These are phyloP conservation scores for Knoxdaviesia proteae DNA, from an alignment of 2,329 filamentous ascomycete species.

Conservation along the genomic window DNA sequence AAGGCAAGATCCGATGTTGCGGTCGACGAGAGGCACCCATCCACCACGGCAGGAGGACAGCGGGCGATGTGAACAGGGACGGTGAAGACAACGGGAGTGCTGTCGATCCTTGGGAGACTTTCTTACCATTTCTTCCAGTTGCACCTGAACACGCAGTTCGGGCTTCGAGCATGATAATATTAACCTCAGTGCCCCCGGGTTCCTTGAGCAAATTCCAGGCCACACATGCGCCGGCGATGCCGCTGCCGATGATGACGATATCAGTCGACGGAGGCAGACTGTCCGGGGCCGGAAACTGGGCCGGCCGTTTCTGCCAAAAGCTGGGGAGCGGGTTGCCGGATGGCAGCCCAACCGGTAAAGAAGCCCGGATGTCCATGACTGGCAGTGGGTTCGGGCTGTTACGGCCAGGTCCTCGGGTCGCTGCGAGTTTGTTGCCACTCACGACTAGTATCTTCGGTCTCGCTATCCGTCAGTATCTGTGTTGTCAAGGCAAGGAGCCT, in stretches of 20 bases:
- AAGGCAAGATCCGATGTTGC: too few species aligned
- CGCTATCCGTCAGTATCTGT: too few species aligned
- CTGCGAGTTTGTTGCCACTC: too few species aligned
- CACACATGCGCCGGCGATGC: constrained; percentile 25
- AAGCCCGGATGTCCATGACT: not conserved
- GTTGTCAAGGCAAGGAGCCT: too few species aligned
- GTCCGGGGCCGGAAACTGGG: constrained; percentile 3
- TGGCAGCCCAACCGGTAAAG: constrained; percentile 1
- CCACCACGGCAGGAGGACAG: too few species aligned
- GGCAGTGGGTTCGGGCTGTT: too few species aligned
- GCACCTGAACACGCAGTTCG: constrained; percentile 14
- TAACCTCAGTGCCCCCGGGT: not conserved
- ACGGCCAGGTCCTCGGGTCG: too few species aligned
- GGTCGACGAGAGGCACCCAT: too few species aligned
- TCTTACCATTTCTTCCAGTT: constrained; percentile 14
- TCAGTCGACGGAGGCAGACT: constrained; percentile 19
- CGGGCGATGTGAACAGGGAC: not conserved
- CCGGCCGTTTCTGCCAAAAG: constrained; percentile 1
- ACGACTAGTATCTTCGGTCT: too few species aligned
- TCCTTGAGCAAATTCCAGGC: constrained; percentile 10
- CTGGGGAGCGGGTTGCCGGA: constrained; percentile 1
- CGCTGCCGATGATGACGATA: constrained; percentile 31
- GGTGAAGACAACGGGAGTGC: too few species aligned
- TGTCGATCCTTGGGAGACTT: too few species aligned
- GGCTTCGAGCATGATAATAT: constrained; percentile 14